These are phyloP conservation scores for Russula foetens DNA, from an alignment of 768 basidiomycete genomes.

Conservation along the genomic window DNA sequence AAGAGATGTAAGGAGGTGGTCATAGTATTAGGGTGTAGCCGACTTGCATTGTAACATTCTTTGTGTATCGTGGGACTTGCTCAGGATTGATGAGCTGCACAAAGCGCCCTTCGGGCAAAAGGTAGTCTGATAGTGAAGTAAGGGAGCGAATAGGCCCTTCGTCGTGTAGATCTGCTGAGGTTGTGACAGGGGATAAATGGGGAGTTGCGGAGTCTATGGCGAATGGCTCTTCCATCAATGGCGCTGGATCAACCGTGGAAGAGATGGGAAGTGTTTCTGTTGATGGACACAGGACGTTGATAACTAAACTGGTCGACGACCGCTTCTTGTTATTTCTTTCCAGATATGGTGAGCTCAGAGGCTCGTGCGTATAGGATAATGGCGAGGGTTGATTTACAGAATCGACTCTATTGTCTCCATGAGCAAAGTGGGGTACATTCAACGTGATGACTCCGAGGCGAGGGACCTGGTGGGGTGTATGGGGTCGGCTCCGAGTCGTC, in stretches of 20 bases:
- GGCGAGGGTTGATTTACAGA: neutral
- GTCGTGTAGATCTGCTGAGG: neutral
- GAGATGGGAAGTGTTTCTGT: neutral
- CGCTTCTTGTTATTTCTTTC: neutral
- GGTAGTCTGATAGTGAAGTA: neutral
- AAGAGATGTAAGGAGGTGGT: neutral
- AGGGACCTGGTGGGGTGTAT: neutral
- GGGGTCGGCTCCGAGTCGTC: neutral
- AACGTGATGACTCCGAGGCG: neutral
- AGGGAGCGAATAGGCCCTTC: neutral
- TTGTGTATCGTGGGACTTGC: constrained; percentile 9
- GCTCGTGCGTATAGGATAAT: neutral
- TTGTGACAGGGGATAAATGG: neutral
- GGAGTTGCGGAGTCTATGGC: neutral
- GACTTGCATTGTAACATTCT: neutral
- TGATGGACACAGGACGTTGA: constrained; percentile 5
- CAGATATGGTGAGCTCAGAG: neutral
- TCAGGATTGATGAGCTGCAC: constrained; percentile 3
- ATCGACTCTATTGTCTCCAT: neutral
- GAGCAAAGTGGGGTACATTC: neutral
- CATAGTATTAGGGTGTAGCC: no score
- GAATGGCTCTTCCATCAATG: neutral
- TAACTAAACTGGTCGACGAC: neutral
- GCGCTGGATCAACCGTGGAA: neutral
- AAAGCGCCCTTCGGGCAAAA: neutral